Evolutionary conservation across 2,329 filamentous ascomycete genomes (phyloP).

Genomic region (Paramyrothecium roridum): DNA sequence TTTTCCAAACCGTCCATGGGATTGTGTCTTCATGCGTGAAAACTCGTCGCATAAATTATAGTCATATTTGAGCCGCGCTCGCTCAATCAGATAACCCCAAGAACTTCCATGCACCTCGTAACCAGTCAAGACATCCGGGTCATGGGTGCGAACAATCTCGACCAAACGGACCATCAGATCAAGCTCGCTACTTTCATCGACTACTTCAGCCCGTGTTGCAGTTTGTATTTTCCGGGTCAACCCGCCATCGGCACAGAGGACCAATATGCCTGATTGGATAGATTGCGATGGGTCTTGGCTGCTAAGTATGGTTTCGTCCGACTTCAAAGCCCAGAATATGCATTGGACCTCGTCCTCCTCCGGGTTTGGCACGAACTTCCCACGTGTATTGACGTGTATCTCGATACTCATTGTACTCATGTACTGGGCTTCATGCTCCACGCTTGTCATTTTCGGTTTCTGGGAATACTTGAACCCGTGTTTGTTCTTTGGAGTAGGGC

Average conservation of each 20-base stretch:
- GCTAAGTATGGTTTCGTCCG: slow-evolving; percentile 60
- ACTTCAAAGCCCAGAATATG: slow-evolving; percentile 87
- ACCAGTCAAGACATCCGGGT: slow-evolving; percentile 90
- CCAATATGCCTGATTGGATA: slow-evolving; percentile 67
- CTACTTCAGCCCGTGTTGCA: slow-evolving; percentile 60
- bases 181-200: slow-evolving; percentile 75
- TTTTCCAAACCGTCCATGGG: slow-evolving; percentile 80
- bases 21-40: slow-evolving; percentile 81
- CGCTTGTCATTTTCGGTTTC: slow-evolving; percentile 67
- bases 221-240: slow-evolving; percentile 60
- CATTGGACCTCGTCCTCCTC: slow-evolving; percentile 85
- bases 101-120: slow-evolving; percentile 92
- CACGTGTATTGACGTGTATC: slow-evolving; percentile 84
- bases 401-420: slow-evolving; percentile 98
- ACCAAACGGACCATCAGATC: slow-evolving; percentile 84
- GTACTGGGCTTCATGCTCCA: slow-evolving; percentile 82
- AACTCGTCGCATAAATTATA: slow-evolving; percentile 90
- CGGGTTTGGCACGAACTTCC: slow-evolving; percentile 78
- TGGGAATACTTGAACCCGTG: slow-evolving; percentile 86
- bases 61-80: slow-evolving; percentile 81
- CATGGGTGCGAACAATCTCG: slow-evolving; percentile 76
- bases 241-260: slow-evolving; percentile 61
- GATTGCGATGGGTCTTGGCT: slow-evolving; percentile 42
- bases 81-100: slow-evolving; percentile 94
- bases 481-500: slow-evolving; percentile 77